These are phyloP conservation scores for Annulohypoxylon stygium DNA, from an alignment of 495 filamentous ascomycete genomes.

Conservation along the genomic window DNA sequence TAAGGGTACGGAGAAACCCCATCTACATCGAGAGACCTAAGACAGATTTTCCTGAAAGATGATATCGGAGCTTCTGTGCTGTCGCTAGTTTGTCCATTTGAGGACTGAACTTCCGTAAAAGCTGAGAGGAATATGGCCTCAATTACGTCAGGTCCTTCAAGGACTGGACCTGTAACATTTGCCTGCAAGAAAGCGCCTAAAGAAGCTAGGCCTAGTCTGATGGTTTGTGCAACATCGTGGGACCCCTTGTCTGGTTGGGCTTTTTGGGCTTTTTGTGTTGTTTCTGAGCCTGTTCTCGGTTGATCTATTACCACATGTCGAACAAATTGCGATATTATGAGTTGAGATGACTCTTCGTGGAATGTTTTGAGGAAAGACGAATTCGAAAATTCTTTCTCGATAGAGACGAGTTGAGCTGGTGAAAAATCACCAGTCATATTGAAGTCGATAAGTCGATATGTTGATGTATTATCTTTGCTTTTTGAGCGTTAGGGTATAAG, in stretches of 20 bases:
- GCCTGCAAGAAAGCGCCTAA: constrained; percentile 89
- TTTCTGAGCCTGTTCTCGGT: neutral
- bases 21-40: constrained; percentile 78
- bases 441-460: neutral
- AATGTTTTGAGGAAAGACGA: constrained; percentile 32
- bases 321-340: constrained; percentile 33
- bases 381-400: constrained; percentile 32
- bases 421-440: constrained; percentile 34
- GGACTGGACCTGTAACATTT: constrained; percentile 91
- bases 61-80: constrained; percentile 20
- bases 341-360: constrained; percentile 17
- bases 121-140: constrained; percentile 49
- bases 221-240: constrained; percentile 3
- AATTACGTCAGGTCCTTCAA: constrained; percentile 59
- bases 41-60: constrained; percentile 60
- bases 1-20: constrained; percentile 88
- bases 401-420: constrained; percentile 26
- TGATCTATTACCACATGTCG: constrained; percentile 15
- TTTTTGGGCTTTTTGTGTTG: neutral
- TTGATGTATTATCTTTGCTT: neutral
- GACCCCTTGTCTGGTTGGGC: neutral
- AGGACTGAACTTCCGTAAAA: constrained; percentile 25
- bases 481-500: neutral
- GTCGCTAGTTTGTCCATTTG: constrained; percentile 1
- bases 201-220: constrained; percentile 72